Percentiles rank a stretch among this genome's conserved stretches.
Evolutionary conservation across 2,329 filamentous ascomycete species (phyloP).

Genomic region (Elsinoe ampelina): DNA sequence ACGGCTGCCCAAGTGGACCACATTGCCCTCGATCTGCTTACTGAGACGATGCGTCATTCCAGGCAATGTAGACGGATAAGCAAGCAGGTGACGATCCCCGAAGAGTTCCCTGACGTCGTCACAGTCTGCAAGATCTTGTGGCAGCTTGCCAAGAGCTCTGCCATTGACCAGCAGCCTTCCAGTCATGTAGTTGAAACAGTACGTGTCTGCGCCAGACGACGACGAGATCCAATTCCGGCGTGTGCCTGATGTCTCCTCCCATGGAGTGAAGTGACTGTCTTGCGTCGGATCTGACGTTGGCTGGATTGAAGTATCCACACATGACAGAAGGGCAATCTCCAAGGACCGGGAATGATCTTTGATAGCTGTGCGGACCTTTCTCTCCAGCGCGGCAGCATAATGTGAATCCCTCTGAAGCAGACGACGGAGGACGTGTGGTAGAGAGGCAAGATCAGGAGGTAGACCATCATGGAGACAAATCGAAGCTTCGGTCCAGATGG

Average conservation of each 20-base stretch:
- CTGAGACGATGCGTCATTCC: slow-evolving; percentile 47
- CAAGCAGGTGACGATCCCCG: slow-evolving; percentile 42
- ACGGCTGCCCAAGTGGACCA: slow-evolving; percentile 48
- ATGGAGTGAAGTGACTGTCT: slow-evolving; percentile 29
- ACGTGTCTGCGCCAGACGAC: slow-evolving; percentile 19
- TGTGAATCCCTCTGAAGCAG: not conserved
- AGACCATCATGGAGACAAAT: slow-evolving; percentile 41
- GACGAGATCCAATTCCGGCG: slow-evolving; percentile 23
- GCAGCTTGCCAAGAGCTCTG: slow-evolving; percentile 43
- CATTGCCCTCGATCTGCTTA: slow-evolving; percentile 29
- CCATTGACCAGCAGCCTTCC: slow-evolving; percentile 44
- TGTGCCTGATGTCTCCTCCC: slow-evolving; percentile 23
- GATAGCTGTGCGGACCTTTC: not conserved
- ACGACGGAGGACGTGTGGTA: not conserved
- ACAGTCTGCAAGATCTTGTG: slow-evolving; percentile 31
- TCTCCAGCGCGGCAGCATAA: not conserved
- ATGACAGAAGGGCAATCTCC: not conserved
- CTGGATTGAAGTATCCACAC: too few relatives aligned
- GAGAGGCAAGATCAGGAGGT: not conserved
- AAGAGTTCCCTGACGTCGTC: slow-evolving; percentile 46
- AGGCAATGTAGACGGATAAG: slow-evolving; percentile 40
- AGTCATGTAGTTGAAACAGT: slow-evolving; percentile 35
- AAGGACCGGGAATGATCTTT: not conserved
- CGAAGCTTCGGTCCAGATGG: slow-evolving; percentile 32
- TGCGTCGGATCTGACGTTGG: too few relatives aligned